Base-by-base conservation (phyloP, 352 stramenopile genomes). In the Pythium vanterpoolii region DNA sequence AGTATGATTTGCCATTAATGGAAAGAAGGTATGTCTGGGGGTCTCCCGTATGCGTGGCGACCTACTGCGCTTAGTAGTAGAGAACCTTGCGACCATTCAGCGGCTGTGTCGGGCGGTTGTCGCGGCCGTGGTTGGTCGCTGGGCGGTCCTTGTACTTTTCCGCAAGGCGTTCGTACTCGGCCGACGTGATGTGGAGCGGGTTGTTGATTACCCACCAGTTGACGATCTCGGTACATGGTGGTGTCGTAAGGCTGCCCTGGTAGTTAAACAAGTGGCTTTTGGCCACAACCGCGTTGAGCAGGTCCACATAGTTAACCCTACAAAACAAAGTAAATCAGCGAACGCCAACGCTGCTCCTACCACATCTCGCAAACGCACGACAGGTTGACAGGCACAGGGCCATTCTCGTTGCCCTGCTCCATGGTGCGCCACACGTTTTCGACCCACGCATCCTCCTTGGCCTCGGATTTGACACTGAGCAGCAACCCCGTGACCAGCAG, bases 231-330 rank as follows among this genome's bases (percentile, higher is more conserved):
- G 57, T 77, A 64, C 77, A 87, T 27, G 71, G 71, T 9, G 77
- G 77, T 24, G 77, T 86, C 16, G 77, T 87, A 18, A 87, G 57
- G 24, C 73, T 84, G 23, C 77, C 77, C n/a, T 58, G 65, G 66
- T 87, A 86, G 66, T 84, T 82, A 68, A 87, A 84, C 21, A 90
- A 33, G 52, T 86, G 73, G 56, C 73, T 87, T 34, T 66, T 73
- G n/a, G 59, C 47, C 9, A 89, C 68, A n/a, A 83, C 60, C 6
- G 51, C 47, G 36, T 74, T 83, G 24, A 89, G 61, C 56, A 83
- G 10, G 30, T 89, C 71, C 1, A 82, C 76, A 56, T 89, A 89
- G 65, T 79, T 79, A 62, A 82, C 30, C 1, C 74, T 86, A 44
- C 2, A 40, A 18, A 31, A n/a, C 14, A 42, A 42, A n/a, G 19